phyloP scores from a whole-genome alignment of 345 rosid species.

The Salix koriyanagi region DNA sequence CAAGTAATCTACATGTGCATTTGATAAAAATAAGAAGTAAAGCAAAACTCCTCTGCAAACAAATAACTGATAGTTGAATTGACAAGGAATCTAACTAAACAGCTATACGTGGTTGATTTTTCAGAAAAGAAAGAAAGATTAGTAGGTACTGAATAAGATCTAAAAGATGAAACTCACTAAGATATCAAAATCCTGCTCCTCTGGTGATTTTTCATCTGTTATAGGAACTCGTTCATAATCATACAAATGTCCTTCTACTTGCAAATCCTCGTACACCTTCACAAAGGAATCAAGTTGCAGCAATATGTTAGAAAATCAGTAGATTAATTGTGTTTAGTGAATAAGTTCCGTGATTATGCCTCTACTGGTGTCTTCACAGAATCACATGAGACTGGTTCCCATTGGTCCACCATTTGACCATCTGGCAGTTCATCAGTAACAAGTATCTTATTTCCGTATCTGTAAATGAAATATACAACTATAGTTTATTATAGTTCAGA shows the following conservation, averaged over 20 bases:
- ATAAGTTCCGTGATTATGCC: constrained; percentile 37
- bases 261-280: constrained; percentile 86
- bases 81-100: not conserved
- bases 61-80: not conserved
- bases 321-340: constrained; percentile 10
- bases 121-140: no score
- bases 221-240: constrained; percentile 95
- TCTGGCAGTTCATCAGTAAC: constrained; percentile 98
- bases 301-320: constrained; percentile 16
- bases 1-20: not conserved
- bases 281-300: constrained; percentile 20
- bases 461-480: constrained; percentile 39
- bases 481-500: constrained; percentile 17
- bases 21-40: not conserved
- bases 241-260: constrained; percentile 73
- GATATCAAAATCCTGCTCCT: constrained; percentile 84
- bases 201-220: constrained; percentile 95
- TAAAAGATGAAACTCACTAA: constrained; percentile 50
- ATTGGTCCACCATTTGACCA: constrained; percentile 98
- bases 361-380: constrained; percentile 89
- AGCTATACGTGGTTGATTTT: not conserved
- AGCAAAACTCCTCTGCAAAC: not conserved
- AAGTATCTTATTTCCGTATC: constrained; percentile 95
- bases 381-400: constrained; percentile 87
- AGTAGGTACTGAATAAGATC: no score